Conservation (phyloP, 2,329 filamentous ascomycete species). For the Phaeosphaeriaceae sp. region DNA sequence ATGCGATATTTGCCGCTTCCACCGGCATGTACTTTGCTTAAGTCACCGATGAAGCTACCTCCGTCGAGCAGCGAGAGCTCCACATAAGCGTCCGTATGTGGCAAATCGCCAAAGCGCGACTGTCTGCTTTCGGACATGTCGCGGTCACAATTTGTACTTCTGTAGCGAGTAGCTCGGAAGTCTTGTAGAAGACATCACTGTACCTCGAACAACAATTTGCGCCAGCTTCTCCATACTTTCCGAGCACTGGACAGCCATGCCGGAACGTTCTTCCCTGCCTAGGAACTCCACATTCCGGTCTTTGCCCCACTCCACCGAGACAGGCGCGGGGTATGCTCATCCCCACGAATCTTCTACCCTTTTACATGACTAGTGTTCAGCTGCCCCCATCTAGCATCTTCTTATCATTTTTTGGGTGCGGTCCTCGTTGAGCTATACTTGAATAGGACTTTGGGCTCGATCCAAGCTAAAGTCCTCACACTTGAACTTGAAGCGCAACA, state of each 20-base stretch:
- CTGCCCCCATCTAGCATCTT: not conserved
- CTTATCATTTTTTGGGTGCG: not conserved
- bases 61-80: conserved; percentile 40
- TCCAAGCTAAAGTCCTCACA: not conserved
- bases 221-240: not conserved
- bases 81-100: conserved; percentile 29
- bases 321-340: conserved; percentile 1
- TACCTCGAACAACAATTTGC: not conserved
- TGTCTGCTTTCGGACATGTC: conserved; percentile 1
- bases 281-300: conserved; percentile 7
- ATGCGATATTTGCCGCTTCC: conserved; percentile 37
- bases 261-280: not conserved
- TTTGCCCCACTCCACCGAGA: conserved; percentile 6
- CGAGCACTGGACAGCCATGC: not conserved
- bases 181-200: not conserved
- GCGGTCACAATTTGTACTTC: not conserved
- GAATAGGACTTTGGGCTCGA: not conserved
- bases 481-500: not conserved
- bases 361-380: not conserved
- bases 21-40: conserved; percentile 37
- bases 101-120: conserved; percentile 7
- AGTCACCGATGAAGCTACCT: conserved; percentile 41
- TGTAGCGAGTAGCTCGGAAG: not conserved
- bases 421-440: not conserved
- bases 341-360: not conserved